Base-by-base conservation (phyloP, 306 rosid genomes). In the Quercus ilex region DNA sequence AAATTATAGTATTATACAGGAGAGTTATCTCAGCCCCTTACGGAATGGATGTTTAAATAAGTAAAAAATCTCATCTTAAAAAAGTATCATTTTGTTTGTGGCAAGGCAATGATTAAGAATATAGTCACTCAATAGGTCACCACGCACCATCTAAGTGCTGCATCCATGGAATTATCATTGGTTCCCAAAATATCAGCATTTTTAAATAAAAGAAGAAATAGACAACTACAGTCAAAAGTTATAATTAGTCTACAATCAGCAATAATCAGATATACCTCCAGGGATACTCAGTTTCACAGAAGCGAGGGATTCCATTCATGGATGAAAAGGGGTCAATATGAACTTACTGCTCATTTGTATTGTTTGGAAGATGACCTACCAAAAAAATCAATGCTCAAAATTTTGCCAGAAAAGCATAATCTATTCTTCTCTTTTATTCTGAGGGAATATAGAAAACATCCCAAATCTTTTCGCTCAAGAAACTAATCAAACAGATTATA, bases 241-340 rank as follows among this genome's bases (percentile, higher is more conserved):
- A 63, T 46, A 49, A 68, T 62, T 11, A 64, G 78, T 77, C 52
- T 41, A 73, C 43, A 26, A 46, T 33, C 77, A 59, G 73, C 74
- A 18, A 78, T 55, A 74, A 85, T 21, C 23, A 71, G 69, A 30
- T 38, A 74, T 91, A 94, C 98, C 97, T 94, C 98, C 97, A 92
- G 6, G 90, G 91, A 28, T 85, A 84, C 74, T 86, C 89, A 79
- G 76, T 77, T 90, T 94, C 97, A 81, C 93, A 90, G 79, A 94
- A 94, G 85, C 88, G 95, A 74, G 98, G 92, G 83, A 94, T 92
- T 74, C 97, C 98, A 81, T 87, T 94, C 97, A 94, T 94, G 81
- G 98, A 97, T 60, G 97, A 94, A 86, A 83, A 94, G 19, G 97
- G 82, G 85, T 94, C 98, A 83, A 94, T 91, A 78, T 92, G 97